Evolutionary conservation across 2,329 filamentous ascomycete species (phyloP), one percentile per base, ranked within the genome.

Genomic region (Cladosporium oxysporum): DNA sequence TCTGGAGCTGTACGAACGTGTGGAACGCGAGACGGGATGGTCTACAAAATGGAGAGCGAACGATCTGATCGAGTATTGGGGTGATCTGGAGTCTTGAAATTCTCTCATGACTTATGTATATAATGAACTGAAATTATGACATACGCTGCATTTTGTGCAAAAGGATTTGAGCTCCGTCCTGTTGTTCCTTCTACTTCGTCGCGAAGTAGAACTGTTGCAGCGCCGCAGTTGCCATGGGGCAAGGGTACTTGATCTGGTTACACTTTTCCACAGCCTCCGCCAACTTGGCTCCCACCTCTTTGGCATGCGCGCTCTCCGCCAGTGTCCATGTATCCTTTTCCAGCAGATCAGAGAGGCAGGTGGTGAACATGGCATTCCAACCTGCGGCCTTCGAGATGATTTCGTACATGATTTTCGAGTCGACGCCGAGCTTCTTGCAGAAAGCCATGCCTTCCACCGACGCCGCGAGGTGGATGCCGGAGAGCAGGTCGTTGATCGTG

Each of bases 21-120:
- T 86, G 37, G 84, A 86, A 74, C 75, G 75, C 31, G 82, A 84
- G 69, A 83, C 80, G 7, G 84, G 84, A 0, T 86, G 84, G 83
- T 79, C 80, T 3, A 85, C 84, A 0, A 77, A 78, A 66, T 86
- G 84, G 84, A 74, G 84, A 50, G 81, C 79, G 0, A 81, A 85
- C 18, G 84, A 86, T 71, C 58, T 87, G 57, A 81, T 79, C 55
- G 80, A 82, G 58, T 82, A 82, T 64, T 86, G 83, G 84, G 83
- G 83, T 0, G 79, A 82, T 66, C 66, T 66, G 23, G 55, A 65
- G 55, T 33, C 55, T 29, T 55, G 18, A 55, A 58, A 1, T 23
- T 58, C 11, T 41, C n/a, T 37, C 31, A 35, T 58, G 29, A n/a
- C 18, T 26, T 16, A 37, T 41, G 55, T 58, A 58, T 26, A 58